phyloP scores from a whole-genome alignment of 768 basidiomycete genomes.

The Candolleomyces aberdarensis region DNA sequence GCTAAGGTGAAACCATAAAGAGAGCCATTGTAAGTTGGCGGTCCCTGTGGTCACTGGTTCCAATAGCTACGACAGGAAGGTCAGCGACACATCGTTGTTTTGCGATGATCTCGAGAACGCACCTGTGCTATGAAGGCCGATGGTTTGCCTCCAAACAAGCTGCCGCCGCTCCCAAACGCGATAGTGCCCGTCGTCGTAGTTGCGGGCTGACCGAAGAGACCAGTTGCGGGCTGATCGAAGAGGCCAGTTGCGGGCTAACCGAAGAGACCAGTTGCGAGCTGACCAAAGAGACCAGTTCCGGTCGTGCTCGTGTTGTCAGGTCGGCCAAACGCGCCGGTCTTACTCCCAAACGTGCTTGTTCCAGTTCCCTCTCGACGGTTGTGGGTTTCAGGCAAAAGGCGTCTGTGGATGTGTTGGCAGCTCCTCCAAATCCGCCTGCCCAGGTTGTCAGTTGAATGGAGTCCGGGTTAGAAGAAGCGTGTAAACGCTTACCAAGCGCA shows the following conservation, averaged over 20 bases:
- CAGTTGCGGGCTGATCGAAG: conserved; percentile 21
- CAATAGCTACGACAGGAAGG: neutral
- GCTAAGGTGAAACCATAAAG: too few species aligned
- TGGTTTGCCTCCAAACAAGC: conserved; percentile 26
- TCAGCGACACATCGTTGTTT: neutral
- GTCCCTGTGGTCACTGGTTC: conserved; percentile 62
- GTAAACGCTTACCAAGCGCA: conserved; percentile 12
- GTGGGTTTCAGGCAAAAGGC: conserved; percentile 71
- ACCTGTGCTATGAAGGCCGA: conserved; percentile 41
- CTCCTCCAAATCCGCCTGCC: conserved; percentile 20
- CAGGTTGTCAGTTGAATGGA: conserved; percentile 21
- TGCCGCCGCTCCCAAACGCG: conserved; percentile 28
- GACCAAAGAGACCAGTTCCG: conserved; percentile 9
- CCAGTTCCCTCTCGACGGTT: conserved; percentile 56
- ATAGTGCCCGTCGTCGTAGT: conserved; percentile 35
- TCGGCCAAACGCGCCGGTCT: conserved; percentile 59
- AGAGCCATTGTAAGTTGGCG: conserved; percentile 63
- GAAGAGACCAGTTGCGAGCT: too few species aligned
- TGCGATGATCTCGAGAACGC: conserved; percentile 11
- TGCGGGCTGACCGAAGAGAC: too few species aligned
- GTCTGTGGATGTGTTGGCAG: conserved; percentile 34
- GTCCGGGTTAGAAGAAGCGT: neutral
- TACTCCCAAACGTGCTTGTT: conserved; percentile 32
- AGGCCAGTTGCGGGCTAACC: conserved; percentile 5
- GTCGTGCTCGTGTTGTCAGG: conserved; percentile 3